phyloP scores from a whole-genome alignment of 129 eudicot species.

The Cynara cardunculus region DNA sequence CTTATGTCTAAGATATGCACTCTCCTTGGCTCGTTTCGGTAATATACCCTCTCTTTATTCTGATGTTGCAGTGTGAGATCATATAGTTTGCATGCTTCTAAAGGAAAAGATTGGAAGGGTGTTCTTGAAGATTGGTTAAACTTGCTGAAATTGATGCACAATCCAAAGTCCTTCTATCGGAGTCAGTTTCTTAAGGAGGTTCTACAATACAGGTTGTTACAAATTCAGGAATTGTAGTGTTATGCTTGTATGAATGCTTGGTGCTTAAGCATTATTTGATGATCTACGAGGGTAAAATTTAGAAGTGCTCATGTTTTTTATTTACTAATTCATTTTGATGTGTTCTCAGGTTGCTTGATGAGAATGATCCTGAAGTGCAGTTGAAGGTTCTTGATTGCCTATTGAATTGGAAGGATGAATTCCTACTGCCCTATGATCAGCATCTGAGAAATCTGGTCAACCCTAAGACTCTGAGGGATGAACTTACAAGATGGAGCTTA shows the following conservation, averaged over 20 bases:
- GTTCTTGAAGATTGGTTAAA: constrained; percentile 81
- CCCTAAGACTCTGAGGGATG: constrained; percentile 68
- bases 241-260: background rate
- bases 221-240: background rate
- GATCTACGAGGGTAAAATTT: background rate
- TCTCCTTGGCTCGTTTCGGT: too few species aligned
- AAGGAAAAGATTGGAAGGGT: constrained; percentile 76
- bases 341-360: constrained; percentile 71
- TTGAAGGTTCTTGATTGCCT: constrained; percentile 79
- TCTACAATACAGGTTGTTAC: constrained; percentile 60
- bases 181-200: constrained; percentile 71
- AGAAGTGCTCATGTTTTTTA: background rate
- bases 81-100: constrained; percentile 23
- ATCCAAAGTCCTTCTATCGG: constrained; percentile 58
- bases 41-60: background rate
- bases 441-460: constrained; percentile 73
- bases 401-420: constrained; percentile 82
- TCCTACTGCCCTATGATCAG: constrained; percentile 53
- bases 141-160: constrained; percentile 59
- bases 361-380: constrained; percentile 81
- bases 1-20: background rate
- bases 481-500: constrained; percentile 88
- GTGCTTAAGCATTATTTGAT: background rate
- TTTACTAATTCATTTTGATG: background rate
- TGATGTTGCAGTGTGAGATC: constrained; percentile 56